phyloP scores from a whole-genome alignment of 805 yeast species.

The Metschnikowia lachancei region DNA sequence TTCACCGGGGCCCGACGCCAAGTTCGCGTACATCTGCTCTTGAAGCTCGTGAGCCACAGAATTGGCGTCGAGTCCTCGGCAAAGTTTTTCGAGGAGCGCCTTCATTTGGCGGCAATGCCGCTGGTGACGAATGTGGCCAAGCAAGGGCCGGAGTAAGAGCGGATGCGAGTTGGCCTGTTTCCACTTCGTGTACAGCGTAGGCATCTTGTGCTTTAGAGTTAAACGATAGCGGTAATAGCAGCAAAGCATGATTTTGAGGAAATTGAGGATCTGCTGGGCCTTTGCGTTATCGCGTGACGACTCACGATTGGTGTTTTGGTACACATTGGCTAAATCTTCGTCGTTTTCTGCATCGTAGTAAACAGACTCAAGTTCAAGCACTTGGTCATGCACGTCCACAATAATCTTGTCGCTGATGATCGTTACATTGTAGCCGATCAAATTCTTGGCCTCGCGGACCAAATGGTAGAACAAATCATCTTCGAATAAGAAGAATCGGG shows the following conservation, averaged over 20 bases:
- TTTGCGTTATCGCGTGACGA: conserved; percentile 34
- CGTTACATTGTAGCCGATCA: conserved; percentile 67
- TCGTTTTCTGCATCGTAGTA: conserved; percentile 41
- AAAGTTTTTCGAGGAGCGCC: conserved; percentile 28
- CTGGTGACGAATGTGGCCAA: conserved; percentile 60
- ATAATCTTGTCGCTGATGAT: conserved; percentile 62
- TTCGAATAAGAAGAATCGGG: conserved; percentile 78
- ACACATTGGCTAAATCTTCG: conserved; percentile 32
- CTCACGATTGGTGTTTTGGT: conserved; percentile 30
- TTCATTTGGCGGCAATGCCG: conserved; percentile 30
- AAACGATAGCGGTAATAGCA: conserved; percentile 52
- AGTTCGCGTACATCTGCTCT: conserved; percentile 27
- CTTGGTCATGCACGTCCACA: conserved; percentile 62
- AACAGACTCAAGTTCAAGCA: conserved; percentile 69
- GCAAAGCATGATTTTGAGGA: conserved; percentile 60
- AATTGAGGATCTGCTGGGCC: conserved; percentile 54
- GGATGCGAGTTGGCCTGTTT: conserved; percentile 44
- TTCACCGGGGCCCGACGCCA: conserved; percentile 16
- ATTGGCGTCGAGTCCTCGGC: conserved; percentile 12
- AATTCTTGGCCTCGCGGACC: conserved; percentile 66
- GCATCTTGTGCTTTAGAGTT: conserved; percentile 43
- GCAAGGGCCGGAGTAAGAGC: conserved; percentile 51
- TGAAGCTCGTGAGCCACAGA: conserved; percentile 5
- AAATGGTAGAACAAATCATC: conserved; percentile 82
- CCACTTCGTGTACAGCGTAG: conserved; percentile 47